Percentiles rank a stretch among this genome's conserved stretches.
These are phyloP conservation scores for Auriculariales sp. DNA, from an alignment of 768 basidiomycete species.

Conservation along the genomic window DNA sequence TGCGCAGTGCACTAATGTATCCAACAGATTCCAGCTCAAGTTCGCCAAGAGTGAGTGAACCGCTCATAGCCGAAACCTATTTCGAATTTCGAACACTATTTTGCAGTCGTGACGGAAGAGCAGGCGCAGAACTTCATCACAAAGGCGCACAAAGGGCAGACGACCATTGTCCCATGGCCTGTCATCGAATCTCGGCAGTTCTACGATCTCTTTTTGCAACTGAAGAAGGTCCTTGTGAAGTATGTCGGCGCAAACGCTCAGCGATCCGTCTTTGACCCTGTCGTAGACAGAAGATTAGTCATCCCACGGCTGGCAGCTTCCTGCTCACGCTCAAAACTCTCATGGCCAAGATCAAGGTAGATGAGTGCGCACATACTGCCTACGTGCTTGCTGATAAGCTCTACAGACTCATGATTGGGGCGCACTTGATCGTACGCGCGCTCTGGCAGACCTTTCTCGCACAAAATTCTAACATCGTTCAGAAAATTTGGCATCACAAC, in stretches of 20 bases:
- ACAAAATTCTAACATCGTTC: constrained; percentile 28
- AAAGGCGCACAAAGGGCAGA: constrained; percentile 36
- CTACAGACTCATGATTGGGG: constrained; percentile 50
- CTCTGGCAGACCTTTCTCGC: background rate
- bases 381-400: background rate
- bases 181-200: constrained; percentile 50
- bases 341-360: constrained; percentile 54
- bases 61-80: constrained; percentile 9
- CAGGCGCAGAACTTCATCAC: constrained; percentile 50
- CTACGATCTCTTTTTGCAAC: constrained; percentile 34
- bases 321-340: constrained; percentile 42
- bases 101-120: constrained; percentile 40
- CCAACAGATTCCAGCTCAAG: background rate
- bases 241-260: no score
- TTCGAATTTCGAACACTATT: constrained; percentile 20
- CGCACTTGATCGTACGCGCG: constrained; percentile 38
- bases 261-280: no score
- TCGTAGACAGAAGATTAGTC: constrained; percentile 31
- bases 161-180: constrained; percentile 52
- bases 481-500: constrained; percentile 17
- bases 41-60: background rate
- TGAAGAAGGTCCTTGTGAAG: constrained; percentile 28
- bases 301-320: constrained; percentile 38
- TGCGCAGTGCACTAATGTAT: background rate
- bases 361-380: constrained; percentile 1